Conservation (phyloP, 2,329 filamentous ascomycete species). For the Aureobasidium melanogenum region DNA sequence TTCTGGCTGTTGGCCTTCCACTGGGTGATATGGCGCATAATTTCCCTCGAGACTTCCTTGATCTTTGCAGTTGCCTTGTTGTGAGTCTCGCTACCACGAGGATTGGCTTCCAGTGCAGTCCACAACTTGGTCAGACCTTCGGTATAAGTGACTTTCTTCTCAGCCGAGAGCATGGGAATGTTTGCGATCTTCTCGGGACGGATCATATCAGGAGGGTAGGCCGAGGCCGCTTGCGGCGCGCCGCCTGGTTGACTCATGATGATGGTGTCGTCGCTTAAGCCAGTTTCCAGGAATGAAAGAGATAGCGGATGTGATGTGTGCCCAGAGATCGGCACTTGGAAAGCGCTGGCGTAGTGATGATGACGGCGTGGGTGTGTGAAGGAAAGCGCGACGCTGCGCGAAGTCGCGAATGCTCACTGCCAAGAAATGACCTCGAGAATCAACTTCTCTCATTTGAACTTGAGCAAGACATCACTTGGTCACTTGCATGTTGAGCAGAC, state of each 20-base stretch:
- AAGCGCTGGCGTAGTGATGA: background rate
- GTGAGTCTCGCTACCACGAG: constrained; percentile 12
- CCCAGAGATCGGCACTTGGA: background rate
- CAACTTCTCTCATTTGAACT: background rate
- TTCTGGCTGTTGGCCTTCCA: constrained; percentile 10
- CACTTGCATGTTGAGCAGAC: background rate
- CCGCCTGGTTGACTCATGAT: constrained; percentile 6
- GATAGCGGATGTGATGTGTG: background rate
- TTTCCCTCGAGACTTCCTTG: constrained; percentile 16
- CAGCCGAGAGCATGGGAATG: constrained; percentile 14
- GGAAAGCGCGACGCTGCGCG: background rate
- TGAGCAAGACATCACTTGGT: background rate
- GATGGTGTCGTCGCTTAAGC: background rate
- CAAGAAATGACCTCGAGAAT: background rate
- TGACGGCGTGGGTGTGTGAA: background rate
- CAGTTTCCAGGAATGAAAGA: background rate
- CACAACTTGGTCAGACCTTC: constrained; percentile 14
- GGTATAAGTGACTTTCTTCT: constrained; percentile 8
- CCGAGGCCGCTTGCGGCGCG: background rate
- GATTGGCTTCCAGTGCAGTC: constrained; percentile 12
- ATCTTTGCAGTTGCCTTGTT: constrained; percentile 15
- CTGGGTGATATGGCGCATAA: constrained; percentile 10
- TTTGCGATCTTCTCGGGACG: constrained; percentile 14
- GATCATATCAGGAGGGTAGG: constrained; percentile 14
- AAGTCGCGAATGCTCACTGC: background rate